These are phyloP conservation scores for Lentinula novae-zelandiae DNA, from an alignment of 1,284 basidiomycete genomes.

Conservation along the genomic window DNA sequence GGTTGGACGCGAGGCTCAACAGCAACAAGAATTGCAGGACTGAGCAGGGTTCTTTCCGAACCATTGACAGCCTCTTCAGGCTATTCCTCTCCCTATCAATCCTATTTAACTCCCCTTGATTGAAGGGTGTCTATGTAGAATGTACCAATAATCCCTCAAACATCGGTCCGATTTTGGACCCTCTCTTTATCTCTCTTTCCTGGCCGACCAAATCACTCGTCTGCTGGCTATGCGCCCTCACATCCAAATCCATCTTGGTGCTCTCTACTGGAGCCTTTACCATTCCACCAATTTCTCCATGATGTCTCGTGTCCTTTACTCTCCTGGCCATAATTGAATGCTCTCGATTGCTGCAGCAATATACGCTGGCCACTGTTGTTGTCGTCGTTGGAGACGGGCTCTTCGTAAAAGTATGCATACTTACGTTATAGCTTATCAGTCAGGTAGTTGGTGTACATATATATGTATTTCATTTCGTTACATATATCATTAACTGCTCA, in stretches of 20 bases:
- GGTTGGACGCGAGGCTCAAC: slow-evolving; percentile 71
- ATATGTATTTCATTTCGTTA: background rate
- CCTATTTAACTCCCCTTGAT: slow-evolving; percentile 26
- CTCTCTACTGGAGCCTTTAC: slow-evolving; percentile 9
- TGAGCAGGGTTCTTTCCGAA: slow-evolving; percentile 23
- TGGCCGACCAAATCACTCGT: background rate
- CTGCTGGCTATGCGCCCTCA: slow-evolving; percentile 7
- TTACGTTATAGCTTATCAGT: slow-evolving; percentile 18
- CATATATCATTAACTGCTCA: background rate
- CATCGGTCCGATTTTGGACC: background rate
- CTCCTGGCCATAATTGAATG: slow-evolving; percentile 12
- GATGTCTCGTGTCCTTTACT: background rate
- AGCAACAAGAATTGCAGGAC: slow-evolving; percentile 59
- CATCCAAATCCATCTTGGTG: slow-evolving; percentile 6
- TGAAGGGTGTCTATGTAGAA: slow-evolving; percentile 22
- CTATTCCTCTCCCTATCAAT: slow-evolving; percentile 24
- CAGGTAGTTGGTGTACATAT: slow-evolving; percentile 6
- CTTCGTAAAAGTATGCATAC: slow-evolving; percentile 25
- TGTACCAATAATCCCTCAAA: slow-evolving; percentile 14
- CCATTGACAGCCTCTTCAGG: slow-evolving; percentile 11
- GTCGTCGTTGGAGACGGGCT: slow-evolving; percentile 20
- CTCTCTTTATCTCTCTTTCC: slow-evolving; percentile 2
- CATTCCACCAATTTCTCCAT: background rate
- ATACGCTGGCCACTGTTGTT: slow-evolving; percentile 21
- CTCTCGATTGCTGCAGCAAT: slow-evolving; percentile 10